These are phyloP conservation scores for Suillus subaureus DNA, from an alignment of 768 basidiomycete genomes.

Conservation along the genomic window DNA sequence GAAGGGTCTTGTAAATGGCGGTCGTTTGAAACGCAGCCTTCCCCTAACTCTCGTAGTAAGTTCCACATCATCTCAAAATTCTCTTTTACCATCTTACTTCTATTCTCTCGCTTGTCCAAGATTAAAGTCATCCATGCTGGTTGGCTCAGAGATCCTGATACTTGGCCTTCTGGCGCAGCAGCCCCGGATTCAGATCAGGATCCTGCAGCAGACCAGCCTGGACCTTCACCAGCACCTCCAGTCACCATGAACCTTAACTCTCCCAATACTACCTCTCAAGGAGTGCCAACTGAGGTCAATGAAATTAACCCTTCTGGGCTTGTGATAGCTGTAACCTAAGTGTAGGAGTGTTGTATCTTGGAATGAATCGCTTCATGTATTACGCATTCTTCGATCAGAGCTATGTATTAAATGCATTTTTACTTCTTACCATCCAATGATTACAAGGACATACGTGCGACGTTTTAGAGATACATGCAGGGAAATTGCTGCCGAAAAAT, in stretches of 20 bases:
- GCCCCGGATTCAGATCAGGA: constrained; percentile 68
- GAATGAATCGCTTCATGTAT: constrained; percentile 1
- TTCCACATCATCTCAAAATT: constrained; percentile 13
- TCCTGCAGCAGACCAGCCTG: constrained; percentile 2
- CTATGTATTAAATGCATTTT: constrained; percentile 6
- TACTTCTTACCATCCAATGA: constrained; percentile 11
- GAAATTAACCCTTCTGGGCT: constrained; percentile 10
- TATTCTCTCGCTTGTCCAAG: constrained; percentile 40
- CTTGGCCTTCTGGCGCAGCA: constrained; percentile 67
- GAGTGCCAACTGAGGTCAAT: background rate
- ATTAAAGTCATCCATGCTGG: constrained; percentile 73
- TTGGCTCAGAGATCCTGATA: constrained; percentile 71
- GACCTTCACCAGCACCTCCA: background rate
- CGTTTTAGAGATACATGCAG: constrained; percentile 6
- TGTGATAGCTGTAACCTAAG: constrained; percentile 4
- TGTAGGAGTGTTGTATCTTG: constrained; percentile 5
- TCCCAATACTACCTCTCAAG: constrained; percentile 4
- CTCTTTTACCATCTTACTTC: constrained; percentile 13
- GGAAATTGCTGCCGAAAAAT: constrained; percentile 34
- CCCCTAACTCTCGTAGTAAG: constrained; percentile 68
- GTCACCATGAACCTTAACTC: constrained; percentile 3
- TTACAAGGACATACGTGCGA: background rate
- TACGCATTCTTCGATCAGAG: constrained; percentile 1
- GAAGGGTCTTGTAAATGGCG: constrained; percentile 62
- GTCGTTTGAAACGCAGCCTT: constrained; percentile 56